Base-by-base conservation (phyloP, 2,329 filamentous ascomycete species). In the Elsinoe australis region DNA sequence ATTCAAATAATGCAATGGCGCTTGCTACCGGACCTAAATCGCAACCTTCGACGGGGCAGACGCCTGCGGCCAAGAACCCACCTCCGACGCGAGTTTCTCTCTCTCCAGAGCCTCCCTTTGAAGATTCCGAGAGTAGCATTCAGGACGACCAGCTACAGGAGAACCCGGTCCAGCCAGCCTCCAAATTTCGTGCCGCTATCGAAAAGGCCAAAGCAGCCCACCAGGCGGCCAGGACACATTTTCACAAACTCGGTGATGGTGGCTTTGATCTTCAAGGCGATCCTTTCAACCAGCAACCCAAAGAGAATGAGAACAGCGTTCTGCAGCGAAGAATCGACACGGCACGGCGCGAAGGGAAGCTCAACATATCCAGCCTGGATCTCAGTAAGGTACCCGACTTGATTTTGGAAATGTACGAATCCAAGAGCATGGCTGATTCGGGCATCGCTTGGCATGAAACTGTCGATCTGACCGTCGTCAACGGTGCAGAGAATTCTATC, bases 401-500 rank as follows among this genome's bases (percentile, higher is more conserved):
- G 59, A 85, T 96, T 0, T 70, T 94, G 67, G 79, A 81, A 48
- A 96, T 96, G 89, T 96, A 95, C 62, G 85, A 88, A 57, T 72
- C 86, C 14, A 81, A 88, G 47, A 74, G 77, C 1, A 74, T 80
- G 49, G 78, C 82, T 29, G 72, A 71, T 9, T 70, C 75, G 17
- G 79, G 76, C 28, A 76, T 80, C 8, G 79, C 82, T 26, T 96
- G 92, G 92, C 88, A 88, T 1, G 90, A 96, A 64, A 83, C 85
- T 51, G 87, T 96, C 8, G 90, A 96, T 60, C 68, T 96, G 36
- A 84, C 82, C 1, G 80, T 84, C 52, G 80, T 96, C 42, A 79
- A 92, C 54, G 88, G 85, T 4, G 88, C 90, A 6, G 88, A 95
- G 60, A 96, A 98, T 59, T 86, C 95, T 59, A 66, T 98, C 39